Evolutionary conservation across 2,329 filamentous ascomycete genomes (phyloP), one percentile per base, ranked within the genome.

Genomic region (Cordyceps sp.): DNA sequence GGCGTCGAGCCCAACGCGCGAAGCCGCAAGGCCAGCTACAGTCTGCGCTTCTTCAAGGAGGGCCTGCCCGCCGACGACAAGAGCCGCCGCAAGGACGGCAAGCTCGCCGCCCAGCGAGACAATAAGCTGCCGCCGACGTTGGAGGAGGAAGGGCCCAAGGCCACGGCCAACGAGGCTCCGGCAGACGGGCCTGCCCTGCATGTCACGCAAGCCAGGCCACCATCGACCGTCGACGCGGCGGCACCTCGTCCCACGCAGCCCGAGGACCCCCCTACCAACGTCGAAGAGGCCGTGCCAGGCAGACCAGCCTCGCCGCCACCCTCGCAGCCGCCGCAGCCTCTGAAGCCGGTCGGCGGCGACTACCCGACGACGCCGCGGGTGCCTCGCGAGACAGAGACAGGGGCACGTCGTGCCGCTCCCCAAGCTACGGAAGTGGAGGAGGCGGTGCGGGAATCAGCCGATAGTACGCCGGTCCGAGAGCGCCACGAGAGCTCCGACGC

Each of bases 11-110:
- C 61, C 42, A 74, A 69, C 45, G 66, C 67, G 29, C 67, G 73
- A 33, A 81, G 73, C 44, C 67, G 73, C 41, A 78, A 78, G 50
- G 67, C 73, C 25, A 78, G 72, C 43, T 73, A 78, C 48, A 75
- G 70, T 40, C 54, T 78, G 36, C 62, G 73, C 2, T 73, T 78
- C 43, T 78, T 78, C 57, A 73, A 71, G 38, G 72, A 78, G 48
- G 73, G 70, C 22, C 53, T 76, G 14, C 69, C 70, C n/a, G 47
- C 50, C 4, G 66, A 73, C 33, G 69, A 76, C 28, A 67, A 66
- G 44, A 46, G 52, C 26, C 68, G 65, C 42, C 66, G 62, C 41
- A 66, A 59, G 40, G 72, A 73, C 10, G 48, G 49, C 21, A 57
- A 45, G 29, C 37, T 43, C 4, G 44, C 9, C 57, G 57, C 33